Conservation (phyloP, 805 yeast genomes). For the Teunomyces panamensis region DNA sequence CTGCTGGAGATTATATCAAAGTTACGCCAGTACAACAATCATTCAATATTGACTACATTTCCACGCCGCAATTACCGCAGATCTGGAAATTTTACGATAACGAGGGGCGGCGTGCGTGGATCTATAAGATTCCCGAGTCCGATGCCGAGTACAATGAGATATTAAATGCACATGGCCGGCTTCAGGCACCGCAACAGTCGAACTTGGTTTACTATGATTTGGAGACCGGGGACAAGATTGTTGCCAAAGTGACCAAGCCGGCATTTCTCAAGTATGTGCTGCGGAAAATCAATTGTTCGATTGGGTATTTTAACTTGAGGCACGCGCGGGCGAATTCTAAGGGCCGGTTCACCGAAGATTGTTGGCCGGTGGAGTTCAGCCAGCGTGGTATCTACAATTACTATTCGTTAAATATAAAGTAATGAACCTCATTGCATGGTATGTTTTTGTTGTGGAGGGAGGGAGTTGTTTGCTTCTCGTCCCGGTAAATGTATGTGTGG, state of each 20-base stretch:
- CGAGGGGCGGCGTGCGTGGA: slow-evolving; percentile 81
- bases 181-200: slow-evolving; percentile 13
- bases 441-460: no score
- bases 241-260: slow-evolving; percentile 44
- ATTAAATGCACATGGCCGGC: slow-evolving; percentile 12
- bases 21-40: slow-evolving; percentile 29
- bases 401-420: slow-evolving; percentile 51
- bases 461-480: no score
- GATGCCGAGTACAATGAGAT: slow-evolving; percentile 33
- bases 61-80: slow-evolving; percentile 31
- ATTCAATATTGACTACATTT: slow-evolving; percentile 20
- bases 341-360: slow-evolving; percentile 30
- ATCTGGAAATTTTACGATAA: slow-evolving; percentile 54
- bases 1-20: slow-evolving; percentile 33
- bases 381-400: slow-evolving; percentile 57
- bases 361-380: slow-evolving; percentile 53
- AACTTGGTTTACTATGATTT: slow-evolving; percentile 58
- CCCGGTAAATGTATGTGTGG: no score
- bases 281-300: slow-evolving; percentile 53
- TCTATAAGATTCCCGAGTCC: slow-evolving; percentile 45
- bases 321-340: slow-evolving; percentile 28
- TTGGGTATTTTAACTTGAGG: slow-evolving; percentile 45
- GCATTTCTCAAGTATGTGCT: slow-evolving; percentile 51
- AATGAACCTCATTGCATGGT: not conserved
- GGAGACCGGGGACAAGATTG: slow-evolving; percentile 60